phyloP scores from a whole-genome alignment of 2,329 filamentous ascomycete species.

The Stagonosporopsis tanaceti region DNA sequence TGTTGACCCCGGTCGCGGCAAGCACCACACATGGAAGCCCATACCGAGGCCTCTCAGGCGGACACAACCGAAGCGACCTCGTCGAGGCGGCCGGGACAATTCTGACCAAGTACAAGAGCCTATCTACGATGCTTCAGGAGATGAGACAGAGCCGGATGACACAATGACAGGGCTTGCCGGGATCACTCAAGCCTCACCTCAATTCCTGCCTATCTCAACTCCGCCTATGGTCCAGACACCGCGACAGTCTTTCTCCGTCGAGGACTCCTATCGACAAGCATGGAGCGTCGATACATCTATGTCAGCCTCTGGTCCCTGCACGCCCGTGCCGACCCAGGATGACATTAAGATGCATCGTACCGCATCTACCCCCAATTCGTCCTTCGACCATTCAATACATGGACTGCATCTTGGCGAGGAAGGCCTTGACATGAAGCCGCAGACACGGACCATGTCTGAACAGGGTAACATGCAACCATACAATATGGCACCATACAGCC shows the following conservation, averaged over 20 bases:
- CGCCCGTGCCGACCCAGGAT: slow-evolving; percentile 4
- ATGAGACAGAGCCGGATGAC: slow-evolving; percentile 38
- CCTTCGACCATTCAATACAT: slow-evolving; percentile 18
- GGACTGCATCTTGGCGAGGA: slow-evolving; percentile 13
- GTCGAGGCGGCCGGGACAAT: neutral
- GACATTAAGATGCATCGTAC: slow-evolving; percentile 7
- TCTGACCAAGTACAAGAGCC: slow-evolving; percentile 1
- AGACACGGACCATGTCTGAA: slow-evolving; percentile 5
- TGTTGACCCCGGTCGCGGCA: slow-evolving; percentile 31
- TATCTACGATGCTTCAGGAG: slow-evolving; percentile 19
- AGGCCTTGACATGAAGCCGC: slow-evolving; percentile 20
- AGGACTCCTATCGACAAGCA: neutral
- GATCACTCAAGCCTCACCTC: neutral
- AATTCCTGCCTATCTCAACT: neutral
- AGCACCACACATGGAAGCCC: slow-evolving; percentile 33
- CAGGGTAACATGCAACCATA: slow-evolving; percentile 8
- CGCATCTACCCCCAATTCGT: slow-evolving; percentile 14
- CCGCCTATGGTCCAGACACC: neutral
- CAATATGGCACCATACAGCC: slow-evolving; percentile 7
- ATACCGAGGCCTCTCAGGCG: slow-evolving; percentile 29
- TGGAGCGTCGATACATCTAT: neutral
- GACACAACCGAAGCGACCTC: slow-evolving; percentile 22
- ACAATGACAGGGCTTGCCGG: slow-evolving; percentile 10
- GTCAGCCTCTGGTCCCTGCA: slow-evolving; percentile 6
- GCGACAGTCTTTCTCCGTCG: neutral